Percentiles rank a stretch among this genome's conserved stretches.
Evolutionary conservation across 371 early-diverging fungal species (phyloP).

Genomic region (Mortierella sp.): DNA sequence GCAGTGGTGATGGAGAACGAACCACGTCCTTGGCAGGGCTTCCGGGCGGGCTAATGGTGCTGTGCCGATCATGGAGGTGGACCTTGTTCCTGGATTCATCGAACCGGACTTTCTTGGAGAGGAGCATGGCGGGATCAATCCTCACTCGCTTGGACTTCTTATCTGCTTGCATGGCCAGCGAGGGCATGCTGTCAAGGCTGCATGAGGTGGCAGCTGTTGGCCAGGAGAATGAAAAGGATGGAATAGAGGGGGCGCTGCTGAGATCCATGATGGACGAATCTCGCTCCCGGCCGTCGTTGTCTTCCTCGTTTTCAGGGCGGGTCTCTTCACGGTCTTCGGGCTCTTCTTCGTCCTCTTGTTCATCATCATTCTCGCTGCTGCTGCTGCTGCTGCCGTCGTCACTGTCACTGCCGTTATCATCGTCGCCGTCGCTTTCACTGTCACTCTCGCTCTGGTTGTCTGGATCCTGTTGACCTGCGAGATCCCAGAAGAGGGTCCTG

Average conservation of each 20-base stretch:
- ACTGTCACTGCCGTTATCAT: background rate
- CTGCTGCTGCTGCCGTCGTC: constrained; percentile 1
- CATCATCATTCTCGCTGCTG: constrained; percentile 1
- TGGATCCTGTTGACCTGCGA: background rate
- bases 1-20: background rate
- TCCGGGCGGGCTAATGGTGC: constrained; percentile 14
- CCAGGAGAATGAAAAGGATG: background rate
- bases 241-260: background rate
- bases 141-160: constrained; percentile 33
- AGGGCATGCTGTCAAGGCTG: background rate
- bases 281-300: constrained; percentile 14
- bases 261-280: constrained; percentile 4
- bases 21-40: constrained; percentile 1
- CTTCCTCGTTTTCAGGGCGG: background rate
- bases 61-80: constrained; percentile 12
- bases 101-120: constrained; percentile 29
- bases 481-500: constrained; percentile 9
- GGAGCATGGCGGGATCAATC: constrained; percentile 12
- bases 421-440: background rate
- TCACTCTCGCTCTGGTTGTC: background rate
- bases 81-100: constrained; percentile 31
- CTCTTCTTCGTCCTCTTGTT: background rate
- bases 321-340: no score
- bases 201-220: background rate
- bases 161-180: constrained; percentile 26